phyloP scores from a whole-genome alignment of 78 protist genomes.

The Reticulomyxa filosa region DNA sequence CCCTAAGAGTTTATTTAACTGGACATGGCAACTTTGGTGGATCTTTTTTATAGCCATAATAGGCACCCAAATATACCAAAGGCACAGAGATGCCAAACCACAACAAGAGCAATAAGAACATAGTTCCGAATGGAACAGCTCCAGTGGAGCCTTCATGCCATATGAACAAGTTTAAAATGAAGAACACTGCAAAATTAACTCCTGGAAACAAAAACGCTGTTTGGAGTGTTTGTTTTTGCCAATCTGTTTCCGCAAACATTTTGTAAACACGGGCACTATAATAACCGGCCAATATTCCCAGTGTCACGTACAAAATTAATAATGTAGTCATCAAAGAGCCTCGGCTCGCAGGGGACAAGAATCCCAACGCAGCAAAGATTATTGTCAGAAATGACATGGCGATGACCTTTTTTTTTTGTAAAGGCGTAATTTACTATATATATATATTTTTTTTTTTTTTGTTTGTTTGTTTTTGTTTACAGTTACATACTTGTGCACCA shows the following conservation, averaged over 20 bases:
- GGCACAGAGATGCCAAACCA: slow-evolving; percentile 85
- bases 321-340: slow-evolving; percentile 60
- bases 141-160: slow-evolving; percentile 20
- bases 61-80: slow-evolving; percentile 71
- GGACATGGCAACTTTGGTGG: not conserved
- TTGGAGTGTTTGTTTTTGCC: slow-evolving; percentile 45
- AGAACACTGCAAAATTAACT: slow-evolving; percentile 24
- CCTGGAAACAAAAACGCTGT: slow-evolving; percentile 46
- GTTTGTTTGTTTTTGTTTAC: too few species aligned
- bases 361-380: slow-evolving; percentile 70
- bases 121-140: slow-evolving; percentile 42
- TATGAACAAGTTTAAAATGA: slow-evolving; percentile 30
- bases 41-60: slow-evolving; percentile 49
- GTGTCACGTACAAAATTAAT: slow-evolving; percentile 62
- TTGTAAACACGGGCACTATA: slow-evolving; percentile 32
- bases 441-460: too few species aligned
- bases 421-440: too few species aligned
- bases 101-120: slow-evolving; percentile 36
- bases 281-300: slow-evolving; percentile 39
- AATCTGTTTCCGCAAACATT: slow-evolving; percentile 41
- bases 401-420: too few species aligned
- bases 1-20: too few species aligned
- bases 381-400: slow-evolving; percentile 1
- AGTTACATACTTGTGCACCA: too few species aligned
- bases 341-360: slow-evolving; percentile 81